Conservation (phyloP, 306 rosid species). For the Macrotyloma uniflorum region DNA sequence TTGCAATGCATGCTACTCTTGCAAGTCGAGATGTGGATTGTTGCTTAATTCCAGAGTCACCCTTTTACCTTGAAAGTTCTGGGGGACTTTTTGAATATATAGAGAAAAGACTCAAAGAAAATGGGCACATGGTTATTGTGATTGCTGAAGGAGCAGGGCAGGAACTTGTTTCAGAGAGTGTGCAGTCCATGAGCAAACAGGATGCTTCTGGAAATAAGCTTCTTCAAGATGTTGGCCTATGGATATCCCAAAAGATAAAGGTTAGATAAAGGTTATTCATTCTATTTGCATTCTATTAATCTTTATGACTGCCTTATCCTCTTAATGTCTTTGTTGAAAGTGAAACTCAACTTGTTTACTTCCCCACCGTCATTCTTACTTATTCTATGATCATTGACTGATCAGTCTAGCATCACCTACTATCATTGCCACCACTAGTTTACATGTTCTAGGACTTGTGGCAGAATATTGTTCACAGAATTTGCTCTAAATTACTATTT, state of each 20-base stretch:
- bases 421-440: not conserved
- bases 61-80: conserved; percentile 87
- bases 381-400: not conserved
- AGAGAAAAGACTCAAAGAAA: conserved; percentile 74
- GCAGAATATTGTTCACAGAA: not conserved
- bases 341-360: not conserved
- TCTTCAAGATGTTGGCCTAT: conserved; percentile 89
- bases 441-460: not conserved
- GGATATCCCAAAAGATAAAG: conserved; percentile 85
- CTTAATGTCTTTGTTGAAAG: conserved; percentile 12
- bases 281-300: conserved; percentile 4
- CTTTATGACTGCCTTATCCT: not conserved
- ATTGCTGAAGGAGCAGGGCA: conserved; percentile 99
- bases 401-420: not conserved
- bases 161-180: conserved; percentile 72
- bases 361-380: not conserved
- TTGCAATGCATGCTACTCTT: conserved; percentile 95
- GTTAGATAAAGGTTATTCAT: conserved; percentile 43
- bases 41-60: conserved; percentile 97
- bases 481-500: not conserved
- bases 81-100: conserved; percentile 89
- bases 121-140: conserved; percentile 94
- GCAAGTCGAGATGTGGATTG: conserved; percentile 98
- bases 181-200: conserved; percentile 42
- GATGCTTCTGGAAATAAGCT: conserved; percentile 98